These are phyloP conservation scores for Mrakia hoshinonis DNA, from an alignment of 768 basidiomycete species.

Conservation along the genomic window DNA sequence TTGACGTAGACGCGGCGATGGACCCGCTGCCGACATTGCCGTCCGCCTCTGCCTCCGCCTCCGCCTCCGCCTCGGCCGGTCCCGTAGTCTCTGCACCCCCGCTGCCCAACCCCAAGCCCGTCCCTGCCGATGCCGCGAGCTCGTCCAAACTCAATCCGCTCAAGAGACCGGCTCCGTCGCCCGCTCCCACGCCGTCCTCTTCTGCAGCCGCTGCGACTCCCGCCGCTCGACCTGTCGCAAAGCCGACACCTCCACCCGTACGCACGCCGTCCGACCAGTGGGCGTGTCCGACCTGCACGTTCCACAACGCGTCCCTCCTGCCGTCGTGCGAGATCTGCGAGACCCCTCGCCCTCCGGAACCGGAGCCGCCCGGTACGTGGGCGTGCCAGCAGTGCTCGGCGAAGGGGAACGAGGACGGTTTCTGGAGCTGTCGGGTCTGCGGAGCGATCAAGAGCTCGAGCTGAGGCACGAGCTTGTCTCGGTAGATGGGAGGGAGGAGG, in stretches of 20 bases:
- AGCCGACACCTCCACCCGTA: neutral
- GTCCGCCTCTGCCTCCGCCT: neutral
- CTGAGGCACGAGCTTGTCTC: neutral
- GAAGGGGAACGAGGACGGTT: neutral
- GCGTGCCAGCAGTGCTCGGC: neutral
- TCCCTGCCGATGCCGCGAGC: neutral
- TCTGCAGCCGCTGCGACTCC: too few species aligned
- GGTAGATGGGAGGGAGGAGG: too few species aligned
- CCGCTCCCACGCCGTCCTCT: neutral
- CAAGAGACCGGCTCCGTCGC: neutral
- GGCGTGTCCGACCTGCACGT: slow-evolving; percentile 27
- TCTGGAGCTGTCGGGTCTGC: slow-evolving; percentile 10
- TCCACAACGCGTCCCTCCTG: neutral
- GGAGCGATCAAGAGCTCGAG: slow-evolving; percentile 7
- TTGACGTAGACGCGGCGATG: neutral
- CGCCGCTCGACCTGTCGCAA: neutral
- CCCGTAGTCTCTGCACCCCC: neutral
- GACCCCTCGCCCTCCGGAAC: neutral
- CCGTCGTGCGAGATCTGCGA: slow-evolving; percentile 4
- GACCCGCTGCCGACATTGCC: neutral
- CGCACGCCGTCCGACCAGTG: neutral
- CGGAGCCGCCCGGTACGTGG: neutral
- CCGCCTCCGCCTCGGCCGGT: neutral
- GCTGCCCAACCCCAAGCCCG: neutral
- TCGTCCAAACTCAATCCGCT: neutral